Evolutionary conservation across 164 flowering plant genomes (phyloP).

Genomic region (Buxus sempervirens): DNA sequence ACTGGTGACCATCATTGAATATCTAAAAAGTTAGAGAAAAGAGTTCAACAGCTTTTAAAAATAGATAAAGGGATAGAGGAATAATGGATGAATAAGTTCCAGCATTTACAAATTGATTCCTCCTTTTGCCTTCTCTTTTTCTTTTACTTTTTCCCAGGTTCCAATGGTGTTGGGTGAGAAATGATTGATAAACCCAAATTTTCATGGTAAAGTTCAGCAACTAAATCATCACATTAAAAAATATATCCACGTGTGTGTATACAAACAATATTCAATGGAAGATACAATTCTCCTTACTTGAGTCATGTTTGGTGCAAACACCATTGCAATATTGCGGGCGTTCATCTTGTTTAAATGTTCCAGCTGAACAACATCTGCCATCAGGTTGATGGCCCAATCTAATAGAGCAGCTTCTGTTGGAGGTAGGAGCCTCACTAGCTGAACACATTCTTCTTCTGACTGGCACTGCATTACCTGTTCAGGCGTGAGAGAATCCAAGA

Average conservation of each 20-base stretch:
- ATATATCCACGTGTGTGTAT: no score
- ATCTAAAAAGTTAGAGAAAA: no score
- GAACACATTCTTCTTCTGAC: conserved; percentile 66
- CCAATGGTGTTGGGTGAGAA: neutral
- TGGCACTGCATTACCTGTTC: conserved; percentile 79
- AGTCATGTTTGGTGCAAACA: conserved; percentile 88
- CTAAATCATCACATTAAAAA: no score
- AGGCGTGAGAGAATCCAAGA: conserved; percentile 68
- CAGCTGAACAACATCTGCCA: conserved; percentile 82
- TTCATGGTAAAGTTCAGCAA: no score
- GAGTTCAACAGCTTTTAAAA: no score
- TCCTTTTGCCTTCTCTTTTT: no score
- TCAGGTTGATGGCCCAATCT: conserved; percentile 87
- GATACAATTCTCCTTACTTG: no score
- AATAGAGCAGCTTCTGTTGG: conserved; percentile 73
- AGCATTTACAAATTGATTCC: neutral
- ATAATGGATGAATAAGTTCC: neutral
- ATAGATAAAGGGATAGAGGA: neutral
- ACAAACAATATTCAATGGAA: no score
- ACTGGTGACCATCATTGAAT: no score
- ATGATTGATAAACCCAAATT: neutral
- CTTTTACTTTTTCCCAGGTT: no score
- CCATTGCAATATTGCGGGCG: conserved; percentile 81
- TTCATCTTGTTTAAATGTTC: conserved; percentile 79
- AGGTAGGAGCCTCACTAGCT: conserved; percentile 63